A percentile compares a stretch with the other conserved stretches of the same genome.
These are phyloP conservation scores for Aspergillus costaricaensis DNA, from an alignment of 2,329 filamentous ascomycete species.

Conservation along the genomic window DNA sequence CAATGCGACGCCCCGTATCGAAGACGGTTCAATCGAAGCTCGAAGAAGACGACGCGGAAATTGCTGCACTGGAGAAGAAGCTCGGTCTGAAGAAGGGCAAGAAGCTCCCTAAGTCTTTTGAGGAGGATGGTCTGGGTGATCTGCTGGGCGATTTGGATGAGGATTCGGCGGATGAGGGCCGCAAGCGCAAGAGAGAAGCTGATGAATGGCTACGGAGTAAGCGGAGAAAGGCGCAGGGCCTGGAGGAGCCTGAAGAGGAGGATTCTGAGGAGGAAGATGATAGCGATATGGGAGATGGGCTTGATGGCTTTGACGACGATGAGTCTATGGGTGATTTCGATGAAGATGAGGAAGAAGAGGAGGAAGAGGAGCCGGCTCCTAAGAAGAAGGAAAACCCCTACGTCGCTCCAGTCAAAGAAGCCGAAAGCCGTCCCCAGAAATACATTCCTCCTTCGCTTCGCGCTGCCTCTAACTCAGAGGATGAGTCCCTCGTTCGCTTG, in stretches of 20 bases:
- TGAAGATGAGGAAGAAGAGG: constrained; percentile 29
- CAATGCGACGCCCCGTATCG: constrained; percentile 29
- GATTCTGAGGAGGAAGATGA: constrained; percentile 22
- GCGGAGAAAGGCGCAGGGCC: constrained; percentile 53
- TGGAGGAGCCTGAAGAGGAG: constrained; percentile 23
- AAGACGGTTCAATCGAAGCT: constrained; percentile 62
- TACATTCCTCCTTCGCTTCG: constrained; percentile 88
- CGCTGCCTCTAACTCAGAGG: constrained; percentile 62
- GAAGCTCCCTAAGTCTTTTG: constrained; percentile 69
- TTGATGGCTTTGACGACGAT: constrained; percentile 35
- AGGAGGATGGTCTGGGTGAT: constrained; percentile 80
- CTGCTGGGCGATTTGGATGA: constrained; percentile 70
- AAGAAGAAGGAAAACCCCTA: constrained; percentile 81
- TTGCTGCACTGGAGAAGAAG: constrained; percentile 82
- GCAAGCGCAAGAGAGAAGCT: constrained; percentile 64
- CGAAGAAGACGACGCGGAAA: constrained; percentile 82
- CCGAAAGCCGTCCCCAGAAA: constrained; percentile 58
- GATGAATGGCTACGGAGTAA: constrained; percentile 62
- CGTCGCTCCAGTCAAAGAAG: constrained; percentile 64
- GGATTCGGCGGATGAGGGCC: constrained; percentile 51
- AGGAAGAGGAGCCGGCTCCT: constrained; percentile 44
- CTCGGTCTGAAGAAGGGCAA: constrained; percentile 80
- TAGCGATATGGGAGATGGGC: constrained; percentile 25
- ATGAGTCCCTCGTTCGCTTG: constrained; percentile 68
- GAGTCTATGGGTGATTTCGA: constrained; percentile 22